phyloP scores from a whole-genome alignment of 306 rosid species.

The Sphenostylis stenocarpa region DNA sequence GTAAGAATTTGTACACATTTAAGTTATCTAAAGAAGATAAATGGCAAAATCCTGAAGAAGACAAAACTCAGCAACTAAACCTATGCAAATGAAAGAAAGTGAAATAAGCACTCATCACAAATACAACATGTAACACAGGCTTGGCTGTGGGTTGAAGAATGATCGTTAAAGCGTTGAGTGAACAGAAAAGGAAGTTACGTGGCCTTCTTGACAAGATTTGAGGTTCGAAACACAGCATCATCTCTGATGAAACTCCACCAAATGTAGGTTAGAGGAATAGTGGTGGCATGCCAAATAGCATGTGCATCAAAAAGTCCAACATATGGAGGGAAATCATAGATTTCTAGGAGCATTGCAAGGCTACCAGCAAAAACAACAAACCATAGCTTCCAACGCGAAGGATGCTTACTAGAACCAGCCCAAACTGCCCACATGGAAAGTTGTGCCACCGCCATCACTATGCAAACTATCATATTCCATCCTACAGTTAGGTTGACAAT shows the following conservation, averaged over 20 bases:
- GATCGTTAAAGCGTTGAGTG: background rate
- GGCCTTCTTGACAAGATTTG: slow-evolving; percentile 55
- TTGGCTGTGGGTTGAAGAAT: background rate
- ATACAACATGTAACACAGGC: slow-evolving; percentile 1
- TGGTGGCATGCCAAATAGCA: slow-evolving; percentile 80
- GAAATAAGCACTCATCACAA: slow-evolving; percentile 19
- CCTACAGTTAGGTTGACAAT: slow-evolving; percentile 43
- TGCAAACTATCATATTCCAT: slow-evolving; percentile 88
- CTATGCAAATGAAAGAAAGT: slow-evolving; percentile 8
- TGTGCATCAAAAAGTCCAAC: slow-evolving; percentile 74
- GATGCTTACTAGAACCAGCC: slow-evolving; percentile 61
- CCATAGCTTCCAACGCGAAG: slow-evolving; percentile 81
- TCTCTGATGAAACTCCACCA: slow-evolving; percentile 94
- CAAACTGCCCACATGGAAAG: slow-evolving; percentile 81
- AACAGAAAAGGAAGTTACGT: slow-evolving; percentile 43
- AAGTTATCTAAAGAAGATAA: slow-evolving; percentile 22
- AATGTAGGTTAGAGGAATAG: slow-evolving; percentile 71
- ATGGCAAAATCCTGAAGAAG: background rate
- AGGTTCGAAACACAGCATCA: slow-evolving; percentile 61
- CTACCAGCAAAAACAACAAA: slow-evolving; percentile 63
- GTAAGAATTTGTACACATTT: background rate
- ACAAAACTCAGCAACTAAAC: background rate
- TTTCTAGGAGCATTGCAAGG: slow-evolving; percentile 77
- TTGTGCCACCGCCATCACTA: slow-evolving; percentile 62
- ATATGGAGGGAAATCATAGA: slow-evolving; percentile 74